Evolutionary conservation across 2,329 filamentous ascomycete species (phyloP).

Genomic region (Claviceps cyperi): DNA sequence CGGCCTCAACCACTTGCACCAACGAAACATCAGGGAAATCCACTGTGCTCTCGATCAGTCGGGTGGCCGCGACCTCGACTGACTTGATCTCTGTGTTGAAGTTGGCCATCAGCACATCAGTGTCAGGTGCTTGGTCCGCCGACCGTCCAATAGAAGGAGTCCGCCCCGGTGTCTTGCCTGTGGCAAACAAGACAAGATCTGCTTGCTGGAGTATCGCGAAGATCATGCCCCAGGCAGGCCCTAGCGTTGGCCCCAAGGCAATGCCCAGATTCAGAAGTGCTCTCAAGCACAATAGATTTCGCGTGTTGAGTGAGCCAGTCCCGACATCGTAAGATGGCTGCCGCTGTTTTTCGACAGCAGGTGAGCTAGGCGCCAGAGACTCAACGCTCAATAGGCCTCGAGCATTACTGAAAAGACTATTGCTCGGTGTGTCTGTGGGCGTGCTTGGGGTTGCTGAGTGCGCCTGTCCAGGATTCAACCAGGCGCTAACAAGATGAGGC

Average conservation of each 20-base stretch:
- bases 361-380: slow-evolving; percentile 44
- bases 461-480: slow-evolving; percentile 33
- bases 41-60: slow-evolving; percentile 80
- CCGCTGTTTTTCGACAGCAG: slow-evolving; percentile 42
- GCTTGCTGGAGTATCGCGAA: slow-evolving; percentile 87
- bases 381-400: slow-evolving; percentile 63
- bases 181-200: slow-evolving; percentile 67
- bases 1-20: slow-evolving; percentile 56
- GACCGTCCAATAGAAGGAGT: slow-evolving; percentile 33
- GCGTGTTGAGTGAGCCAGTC: slow-evolving; percentile 54
- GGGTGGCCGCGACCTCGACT: slow-evolving; percentile 73
- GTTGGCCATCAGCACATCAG: slow-evolving; percentile 41
- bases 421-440: slow-evolving; percentile 30
- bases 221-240: slow-evolving; percentile 76
- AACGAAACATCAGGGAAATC: slow-evolving; percentile 82
- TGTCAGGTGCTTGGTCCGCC: slow-evolving; percentile 33
- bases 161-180: slow-evolving; percentile 38
- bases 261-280: slow-evolving; percentile 93
- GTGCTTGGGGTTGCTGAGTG: slow-evolving; percentile 30
- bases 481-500: slow-evolving; percentile 55
- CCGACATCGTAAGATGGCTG: slow-evolving; percentile 43
- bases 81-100: slow-evolving; percentile 72
- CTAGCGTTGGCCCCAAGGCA: slow-evolving; percentile 76
- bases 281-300: slow-evolving; percentile 79
- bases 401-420: slow-evolving; percentile 53